Percentiles rank a stretch among this genome's conserved stretches.
These are phyloP conservation scores for Tanozyma kutaoensis DNA, from an alignment of 805 yeast genomes.

Conservation along the genomic window DNA sequence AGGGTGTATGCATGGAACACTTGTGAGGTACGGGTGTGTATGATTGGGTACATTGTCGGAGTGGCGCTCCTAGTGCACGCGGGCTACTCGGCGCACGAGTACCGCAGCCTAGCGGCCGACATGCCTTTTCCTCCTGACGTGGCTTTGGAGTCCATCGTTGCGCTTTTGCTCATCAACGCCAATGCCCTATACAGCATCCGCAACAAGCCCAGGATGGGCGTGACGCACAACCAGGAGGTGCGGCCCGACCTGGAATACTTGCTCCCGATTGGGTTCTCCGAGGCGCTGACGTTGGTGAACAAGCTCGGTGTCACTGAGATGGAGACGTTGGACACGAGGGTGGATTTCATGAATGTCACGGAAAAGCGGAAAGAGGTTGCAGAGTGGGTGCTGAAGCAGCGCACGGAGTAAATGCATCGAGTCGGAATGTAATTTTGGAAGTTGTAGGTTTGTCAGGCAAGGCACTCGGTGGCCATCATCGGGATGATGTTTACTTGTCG, in stretches of 20 bases:
- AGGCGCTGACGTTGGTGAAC: slow-evolving; percentile 36
- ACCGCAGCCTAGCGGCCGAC: slow-evolving; percentile 20
- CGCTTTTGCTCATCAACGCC: slow-evolving; percentile 27
- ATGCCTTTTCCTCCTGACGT: slow-evolving; percentile 31
- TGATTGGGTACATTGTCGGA: slow-evolving; percentile 5
- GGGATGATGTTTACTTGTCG: too few species aligned
- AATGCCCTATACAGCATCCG: slow-evolving; percentile 23
- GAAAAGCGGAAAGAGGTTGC: slow-evolving; percentile 30
- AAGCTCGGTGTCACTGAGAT: slow-evolving; percentile 32
- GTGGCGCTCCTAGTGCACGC: slow-evolving; percentile 26
- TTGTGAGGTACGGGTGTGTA: too few species aligned
- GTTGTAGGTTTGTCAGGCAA: too few species aligned
- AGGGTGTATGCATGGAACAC: too few species aligned
- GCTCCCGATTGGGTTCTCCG: slow-evolving; percentile 30
- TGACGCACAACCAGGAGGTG: slow-evolving; percentile 13
- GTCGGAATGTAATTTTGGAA: too few species aligned
- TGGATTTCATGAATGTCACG: slow-evolving; percentile 37
- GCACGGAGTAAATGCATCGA: too few species aligned
- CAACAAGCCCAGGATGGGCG: slow-evolving; percentile 4
- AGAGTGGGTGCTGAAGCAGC: slow-evolving; percentile 11
- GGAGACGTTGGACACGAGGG: slow-evolving; percentile 34
- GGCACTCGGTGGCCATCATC: too few species aligned
- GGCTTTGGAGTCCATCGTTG: slow-evolving; percentile 34
- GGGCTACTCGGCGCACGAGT: slow-evolving; percentile 41
- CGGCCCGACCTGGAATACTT: slow-evolving; percentile 18